phyloP scores from a whole-genome alignment of 2,329 filamentous ascomycete genomes.

The Cercospora zeae-maydis region DNA sequence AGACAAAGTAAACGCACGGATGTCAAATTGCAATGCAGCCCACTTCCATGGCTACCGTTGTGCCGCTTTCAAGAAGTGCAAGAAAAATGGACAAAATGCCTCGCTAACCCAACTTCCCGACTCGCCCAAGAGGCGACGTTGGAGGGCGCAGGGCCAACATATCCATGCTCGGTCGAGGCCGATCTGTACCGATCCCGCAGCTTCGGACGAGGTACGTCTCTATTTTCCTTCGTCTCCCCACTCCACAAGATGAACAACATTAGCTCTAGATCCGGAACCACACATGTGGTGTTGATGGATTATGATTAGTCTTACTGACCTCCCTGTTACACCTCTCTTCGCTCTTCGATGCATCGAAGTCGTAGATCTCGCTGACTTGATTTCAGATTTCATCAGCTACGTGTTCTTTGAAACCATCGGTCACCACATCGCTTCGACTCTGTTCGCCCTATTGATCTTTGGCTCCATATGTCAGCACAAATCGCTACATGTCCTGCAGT shows the following conservation, averaged over 20 bases:
- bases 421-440: too few relatives aligned
- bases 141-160: slow-evolving; percentile 11
- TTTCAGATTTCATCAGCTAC: background rate
- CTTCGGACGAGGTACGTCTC: background rate
- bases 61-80: slow-evolving; percentile 16
- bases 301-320: slow-evolving; percentile 12
- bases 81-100: slow-evolving; percentile 6
- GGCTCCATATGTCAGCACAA: too few relatives aligned
- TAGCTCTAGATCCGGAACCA: slow-evolving; percentile 14
- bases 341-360: background rate
- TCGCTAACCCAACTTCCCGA: slow-evolving; percentile 7
- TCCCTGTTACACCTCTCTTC: background rate
- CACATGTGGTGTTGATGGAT: slow-evolving; percentile 11
- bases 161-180: background rate
- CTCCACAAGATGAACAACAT: slow-evolving; percentile 7
- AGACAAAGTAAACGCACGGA: slow-evolving; percentile 7
- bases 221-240: background rate
- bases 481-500: too few relatives aligned
- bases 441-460: too few relatives aligned
- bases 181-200: background rate
- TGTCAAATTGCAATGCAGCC: slow-evolving; percentile 17
- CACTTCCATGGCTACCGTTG: slow-evolving; percentile 13
- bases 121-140: slow-evolving; percentile 4
- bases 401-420: background rate
- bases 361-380: background rate